Base-by-base conservation (phyloP, 495 filamentous ascomycete genomes). In the Rostrohypoxylon terebratum region DNA sequence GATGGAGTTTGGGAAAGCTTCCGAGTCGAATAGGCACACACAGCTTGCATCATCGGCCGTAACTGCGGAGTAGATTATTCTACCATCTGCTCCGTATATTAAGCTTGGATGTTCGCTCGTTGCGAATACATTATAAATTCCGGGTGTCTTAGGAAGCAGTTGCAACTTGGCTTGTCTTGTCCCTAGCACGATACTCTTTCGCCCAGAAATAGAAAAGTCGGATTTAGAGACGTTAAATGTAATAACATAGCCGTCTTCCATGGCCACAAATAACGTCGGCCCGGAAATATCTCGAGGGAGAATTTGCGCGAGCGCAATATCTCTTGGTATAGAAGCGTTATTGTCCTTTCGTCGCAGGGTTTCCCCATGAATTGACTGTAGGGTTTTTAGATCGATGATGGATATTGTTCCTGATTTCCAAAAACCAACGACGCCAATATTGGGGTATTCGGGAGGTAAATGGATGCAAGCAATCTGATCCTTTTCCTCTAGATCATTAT, bases 11-110 rank as follows among this genome's bases (percentile, higher is more conserved):
- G 96, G 94, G 72, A 92, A 99, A 0, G 91, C 91, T 68, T 90
- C 89, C 13, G 89, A 80, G 78, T 98, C 87, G 69, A 99, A 94
- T 6, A 92, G 85, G 72, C 92, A 96, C 28, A 98, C 86, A 40
- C 88, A 90, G 4, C 89, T 88, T 4, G 94, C 91, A 54, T 93
- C 89, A 72, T 97, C 93, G 1, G 94, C 94, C 57, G 97, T 98
- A n/a, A 98, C 91, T 1, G 96, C 93, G 16, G 94, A 97, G 83
- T 96, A 99, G 6, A 97, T 90, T 28, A 97, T 90, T 10, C 94
- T 87, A 1, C 91, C 93, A 75, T 98, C 93, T 5, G 90, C 89
- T 16, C 90, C 91, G 72, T 98, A 98, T 57, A 98, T 96, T 54
- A 99, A 78, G 71, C 92, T 97, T 14, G 96, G 93, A 74, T 98